Percentiles rank a stretch among this genome's conserved stretches.
These are phyloP conservation scores for Fusarium miscanthi DNA, from an alignment of 2,329 filamentous ascomycete species.

Conservation along the genomic window DNA sequence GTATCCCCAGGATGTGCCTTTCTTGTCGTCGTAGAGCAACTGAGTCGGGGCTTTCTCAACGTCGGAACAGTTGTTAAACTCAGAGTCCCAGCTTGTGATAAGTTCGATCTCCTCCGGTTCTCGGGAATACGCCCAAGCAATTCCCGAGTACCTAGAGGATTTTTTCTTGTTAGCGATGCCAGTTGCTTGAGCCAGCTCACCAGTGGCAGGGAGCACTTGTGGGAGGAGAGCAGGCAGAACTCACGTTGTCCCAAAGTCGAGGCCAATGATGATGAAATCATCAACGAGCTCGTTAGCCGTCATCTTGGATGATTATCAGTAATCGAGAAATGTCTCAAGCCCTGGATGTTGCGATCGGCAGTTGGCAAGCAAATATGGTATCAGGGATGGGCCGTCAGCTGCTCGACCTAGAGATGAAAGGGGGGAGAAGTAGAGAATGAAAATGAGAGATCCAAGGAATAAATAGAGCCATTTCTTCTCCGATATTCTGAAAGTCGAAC, in stretches of 20 bases:
- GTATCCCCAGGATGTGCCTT: slow-evolving; percentile 48
- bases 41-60: slow-evolving; percentile 48
- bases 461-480: no score
- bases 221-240: not conserved
- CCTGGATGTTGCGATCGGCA: no score
- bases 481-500: no score
- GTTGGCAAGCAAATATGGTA: no score
- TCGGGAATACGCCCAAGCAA: slow-evolving; percentile 52
- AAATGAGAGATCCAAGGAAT: no score
- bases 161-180: not conserved
- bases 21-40: slow-evolving; percentile 27
- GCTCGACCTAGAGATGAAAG: no score
- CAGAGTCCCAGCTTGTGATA: slow-evolving; percentile 47
- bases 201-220: no score
- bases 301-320: not conserved
- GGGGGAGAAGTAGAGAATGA: no score
- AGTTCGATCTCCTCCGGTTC: slow-evolving; percentile 45
- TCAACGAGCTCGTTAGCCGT: not conserved
- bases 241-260: slow-evolving; percentile 62
- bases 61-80: slow-evolving; percentile 40
- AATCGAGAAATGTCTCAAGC: no score
- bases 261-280: slow-evolving; percentile 51
- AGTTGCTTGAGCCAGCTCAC: no score
- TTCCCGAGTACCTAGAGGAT: slow-evolving; percentile 51
- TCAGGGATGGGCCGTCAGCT: no score